Conservation (phyloP, 805 yeast genomes). For the Clavispora fructus region DNA sequence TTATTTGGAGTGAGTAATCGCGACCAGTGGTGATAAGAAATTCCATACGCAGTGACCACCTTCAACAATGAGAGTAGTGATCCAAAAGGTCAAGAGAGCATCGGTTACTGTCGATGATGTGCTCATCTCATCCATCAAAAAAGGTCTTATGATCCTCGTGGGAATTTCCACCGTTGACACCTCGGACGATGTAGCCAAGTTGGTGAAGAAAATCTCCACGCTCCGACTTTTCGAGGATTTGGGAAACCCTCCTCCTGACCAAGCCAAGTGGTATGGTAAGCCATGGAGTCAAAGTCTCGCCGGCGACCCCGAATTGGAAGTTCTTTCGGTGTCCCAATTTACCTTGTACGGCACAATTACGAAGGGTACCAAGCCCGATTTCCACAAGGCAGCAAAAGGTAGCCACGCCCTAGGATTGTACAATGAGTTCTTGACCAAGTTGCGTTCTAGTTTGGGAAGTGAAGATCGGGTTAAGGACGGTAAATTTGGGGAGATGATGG, state of each 20-base stretch:
- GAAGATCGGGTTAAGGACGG: constrained; percentile 75
- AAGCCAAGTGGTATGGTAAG: constrained; percentile 43
- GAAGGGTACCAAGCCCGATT: constrained; percentile 94
- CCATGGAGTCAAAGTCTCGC: constrained; percentile 72
- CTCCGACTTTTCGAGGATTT: constrained; percentile 70
- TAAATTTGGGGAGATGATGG: constrained; percentile 96
- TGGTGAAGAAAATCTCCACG: constrained; percentile 61
- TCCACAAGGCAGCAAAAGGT: constrained; percentile 89
- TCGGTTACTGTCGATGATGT: constrained; percentile 77
- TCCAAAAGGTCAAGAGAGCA: constrained; percentile 85
- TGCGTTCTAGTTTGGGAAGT: constrained; percentile 51
- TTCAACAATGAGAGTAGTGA: constrained; percentile 70
- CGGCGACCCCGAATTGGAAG: constrained; percentile 62
- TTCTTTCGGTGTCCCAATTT: constrained; percentile 87
- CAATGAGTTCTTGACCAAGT: constrained; percentile 44
- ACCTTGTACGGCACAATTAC: constrained; percentile 80
- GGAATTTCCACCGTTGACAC: constrained; percentile 83
- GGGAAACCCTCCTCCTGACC: constrained; percentile 37
- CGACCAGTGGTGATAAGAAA: not conserved
- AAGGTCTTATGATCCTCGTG: constrained; percentile 75
- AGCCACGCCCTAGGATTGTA: constrained; percentile 46
- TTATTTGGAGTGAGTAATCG: too few relatives aligned
- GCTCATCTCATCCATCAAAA: constrained; percentile 67
- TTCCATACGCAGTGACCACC: not conserved
- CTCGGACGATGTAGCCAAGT: constrained; percentile 59